Evolutionary conservation across 768 basidiomycete genomes (phyloP).

Genomic region (Gloeopeniophorella convolvens): DNA sequence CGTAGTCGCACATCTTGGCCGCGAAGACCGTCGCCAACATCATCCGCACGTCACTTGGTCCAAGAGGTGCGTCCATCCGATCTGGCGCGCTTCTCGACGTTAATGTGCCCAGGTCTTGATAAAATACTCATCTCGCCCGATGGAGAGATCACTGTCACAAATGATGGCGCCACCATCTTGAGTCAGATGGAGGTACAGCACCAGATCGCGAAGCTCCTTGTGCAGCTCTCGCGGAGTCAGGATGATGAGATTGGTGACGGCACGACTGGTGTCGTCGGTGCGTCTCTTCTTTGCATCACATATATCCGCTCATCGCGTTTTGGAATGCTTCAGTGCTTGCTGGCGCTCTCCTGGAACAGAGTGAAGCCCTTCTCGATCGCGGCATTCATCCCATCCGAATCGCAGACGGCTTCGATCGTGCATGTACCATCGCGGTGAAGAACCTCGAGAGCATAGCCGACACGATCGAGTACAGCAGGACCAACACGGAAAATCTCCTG

Average conservation of each 20-base stretch:
- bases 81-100: background rate
- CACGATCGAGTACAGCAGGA: slow-evolving; percentile 74
- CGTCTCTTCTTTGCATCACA: slow-evolving; percentile 30
- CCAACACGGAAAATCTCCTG: slow-evolving; percentile 80
- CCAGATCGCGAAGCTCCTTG: slow-evolving; percentile 96
- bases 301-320: background rate
- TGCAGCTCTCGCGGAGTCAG: slow-evolving; percentile 94
- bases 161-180: slow-evolving; percentile 97
- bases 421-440: slow-evolving; percentile 83
- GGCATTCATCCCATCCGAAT: slow-evolving; percentile 99
- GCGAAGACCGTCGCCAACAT: slow-evolving; percentile 93
- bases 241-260: slow-evolving; percentile 99
- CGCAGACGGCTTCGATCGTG: slow-evolving; percentile 96
- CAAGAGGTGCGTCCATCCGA: slow-evolving; percentile 57
- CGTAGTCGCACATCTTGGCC: slow-evolving; percentile 89
- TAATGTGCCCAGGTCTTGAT: slow-evolving; percentile 61
- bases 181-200: slow-evolving; percentile 99
- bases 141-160: slow-evolving; percentile 98
- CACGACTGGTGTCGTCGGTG: slow-evolving; percentile 97
- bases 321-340: slow-evolving; percentile 60
- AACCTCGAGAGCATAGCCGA: slow-evolving; percentile 91
- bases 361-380: slow-evolving; percentile 94
- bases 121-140: slow-evolving; percentile 94
- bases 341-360: slow-evolving; percentile 94
- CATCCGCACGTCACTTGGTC: slow-evolving; percentile 90